Conservation (phyloP, 192 early-diverging fungal species). For the Helicostylum pulchrum region DNA sequence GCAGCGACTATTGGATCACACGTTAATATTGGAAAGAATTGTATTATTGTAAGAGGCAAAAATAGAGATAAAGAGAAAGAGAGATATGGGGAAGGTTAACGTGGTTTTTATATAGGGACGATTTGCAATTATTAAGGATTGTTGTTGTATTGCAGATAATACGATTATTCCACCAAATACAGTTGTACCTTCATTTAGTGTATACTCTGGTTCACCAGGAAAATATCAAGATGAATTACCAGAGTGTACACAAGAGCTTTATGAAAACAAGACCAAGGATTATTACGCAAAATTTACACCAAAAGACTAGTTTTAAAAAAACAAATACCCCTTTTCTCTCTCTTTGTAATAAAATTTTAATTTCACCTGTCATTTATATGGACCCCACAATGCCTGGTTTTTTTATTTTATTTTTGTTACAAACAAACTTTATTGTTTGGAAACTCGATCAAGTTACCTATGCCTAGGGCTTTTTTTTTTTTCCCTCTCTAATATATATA, state of each 20-base stretch:
- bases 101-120: slow-evolving; percentile 52
- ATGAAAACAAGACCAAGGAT: slow-evolving; percentile 73
- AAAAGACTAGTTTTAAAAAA: slow-evolving; percentile 26
- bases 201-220: slow-evolving; percentile 83
- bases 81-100: background rate
- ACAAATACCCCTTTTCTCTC: background rate
- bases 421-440: no score
- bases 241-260: slow-evolving; percentile 80
- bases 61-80: background rate
- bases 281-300: slow-evolving; percentile 73
- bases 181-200: slow-evolving; percentile 87
- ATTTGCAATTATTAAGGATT: slow-evolving; percentile 96
- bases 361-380: background rate
- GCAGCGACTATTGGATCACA: slow-evolving; percentile 88
- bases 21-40: slow-evolving; percentile 91
- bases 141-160: slow-evolving; percentile 83
- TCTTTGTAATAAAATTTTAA: no score
- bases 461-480: background rate
- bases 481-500: no score
- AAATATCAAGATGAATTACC: slow-evolving; percentile 78
- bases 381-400: no score
- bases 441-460: background rate
- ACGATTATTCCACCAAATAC: slow-evolving; percentile 89
- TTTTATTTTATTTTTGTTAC: no score
- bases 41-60: slow-evolving; percentile 80